Percentiles rank a stretch among this genome's conserved stretches.
phyloP scores from a whole-genome alignment of 2,329 filamentous ascomycete species.

The Zasmidium angulare region DNA sequence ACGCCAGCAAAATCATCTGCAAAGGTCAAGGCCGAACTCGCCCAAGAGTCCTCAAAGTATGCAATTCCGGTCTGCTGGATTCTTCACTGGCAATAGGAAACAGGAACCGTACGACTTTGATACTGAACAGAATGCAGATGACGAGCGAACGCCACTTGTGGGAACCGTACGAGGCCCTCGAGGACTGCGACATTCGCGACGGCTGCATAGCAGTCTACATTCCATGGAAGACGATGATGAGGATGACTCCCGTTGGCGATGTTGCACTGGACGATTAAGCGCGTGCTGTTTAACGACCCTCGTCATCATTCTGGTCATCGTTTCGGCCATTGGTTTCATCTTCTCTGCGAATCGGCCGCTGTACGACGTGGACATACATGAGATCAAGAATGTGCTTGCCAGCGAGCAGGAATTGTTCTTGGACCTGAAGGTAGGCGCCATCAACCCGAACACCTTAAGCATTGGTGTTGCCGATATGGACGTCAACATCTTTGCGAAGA shows the following conservation, averaged over 20 bases:
- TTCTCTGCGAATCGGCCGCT: conserved; percentile 89
- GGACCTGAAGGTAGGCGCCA: conserved; percentile 80
- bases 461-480: conserved; percentile 85
- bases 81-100: conserved; percentile 48
- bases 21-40: conserved; percentile 62
- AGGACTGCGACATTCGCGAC: conserved; percentile 40
- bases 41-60: conserved; percentile 55
- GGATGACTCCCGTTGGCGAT: conserved; percentile 26
- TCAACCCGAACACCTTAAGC: conserved; percentile 90
- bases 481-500: conserved; percentile 92
- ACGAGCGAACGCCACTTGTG: conserved; percentile 84
- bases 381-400: conserved; percentile 85
- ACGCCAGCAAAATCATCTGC: conserved; percentile 52
- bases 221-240: conserved; percentile 41
- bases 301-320: conserved; percentile 76
- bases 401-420: conserved; percentile 95
- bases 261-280: conserved; percentile 64
- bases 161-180: conserved; percentile 27
- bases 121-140: conserved; percentile 74
- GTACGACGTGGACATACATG: conserved; percentile 71
- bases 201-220: conserved; percentile 55
- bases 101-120: conserved; percentile 71
- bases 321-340: conserved; percentile 84
- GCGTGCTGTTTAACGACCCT: conserved; percentile 82
- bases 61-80: conserved; percentile 39